Conservation (phyloP, 768 basidiomycete species). For the Naganishia vishniacii region DNA sequence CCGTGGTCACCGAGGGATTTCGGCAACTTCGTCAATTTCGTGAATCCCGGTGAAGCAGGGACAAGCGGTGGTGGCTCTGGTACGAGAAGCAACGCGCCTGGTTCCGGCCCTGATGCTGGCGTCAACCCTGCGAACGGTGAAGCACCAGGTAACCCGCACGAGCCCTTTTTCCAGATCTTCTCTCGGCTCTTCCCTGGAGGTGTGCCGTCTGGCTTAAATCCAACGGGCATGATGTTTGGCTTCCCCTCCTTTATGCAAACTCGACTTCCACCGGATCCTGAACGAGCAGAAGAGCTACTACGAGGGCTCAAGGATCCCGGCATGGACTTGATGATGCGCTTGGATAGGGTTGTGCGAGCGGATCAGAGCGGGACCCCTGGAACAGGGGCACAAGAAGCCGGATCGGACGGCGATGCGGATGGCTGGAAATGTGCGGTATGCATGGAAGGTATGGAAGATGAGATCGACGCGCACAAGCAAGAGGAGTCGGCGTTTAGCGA, state of each 20-base stretch:
- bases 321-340: slow-evolving; percentile 11
- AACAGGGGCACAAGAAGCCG: neutral
- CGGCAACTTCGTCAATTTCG: too few relatives aligned
- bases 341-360: slow-evolving; percentile 23
- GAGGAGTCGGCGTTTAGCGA: neutral
- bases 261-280: slow-evolving; percentile 23
- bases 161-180: slow-evolving; percentile 4
- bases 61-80: neutral
- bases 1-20: too few relatives aligned
- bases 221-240: slow-evolving; percentile 2
- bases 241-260: slow-evolving; percentile 12
- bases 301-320: slow-evolving; percentile 27
- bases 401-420: slow-evolving; percentile 18
- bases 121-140: neutral
- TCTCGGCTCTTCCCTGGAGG: slow-evolving; percentile 3
- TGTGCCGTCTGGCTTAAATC: neutral
- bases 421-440: slow-evolving; percentile 28
- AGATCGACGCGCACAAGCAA: slow-evolving; percentile 7
- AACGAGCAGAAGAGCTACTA: slow-evolving; percentile 26
- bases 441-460: slow-evolving; percentile 22
- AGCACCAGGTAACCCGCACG: neutral
- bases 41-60: neutral
- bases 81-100: neutral
- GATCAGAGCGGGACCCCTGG: neutral
- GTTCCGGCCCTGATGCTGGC: neutral